Percentiles rank a stretch among this genome's conserved stretches.
phyloP scores from a whole-genome alignment of 495 filamentous ascomycete genomes.

The Clohesyomyces aquaticus region DNA sequence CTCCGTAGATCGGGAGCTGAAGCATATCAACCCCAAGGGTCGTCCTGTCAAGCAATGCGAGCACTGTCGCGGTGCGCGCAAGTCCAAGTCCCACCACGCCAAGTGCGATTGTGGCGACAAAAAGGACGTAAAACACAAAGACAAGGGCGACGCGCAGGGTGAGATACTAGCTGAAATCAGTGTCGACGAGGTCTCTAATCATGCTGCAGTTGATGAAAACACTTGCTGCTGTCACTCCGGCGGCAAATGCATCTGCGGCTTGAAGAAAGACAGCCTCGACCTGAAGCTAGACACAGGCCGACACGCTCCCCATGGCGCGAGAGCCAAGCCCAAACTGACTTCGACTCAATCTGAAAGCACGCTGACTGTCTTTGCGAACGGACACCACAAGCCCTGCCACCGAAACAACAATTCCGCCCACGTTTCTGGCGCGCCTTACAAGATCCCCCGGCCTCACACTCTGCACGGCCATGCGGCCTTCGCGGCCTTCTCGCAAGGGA shows the following conservation, averaged over 20 bases:
- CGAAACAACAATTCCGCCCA: constrained; percentile 86
- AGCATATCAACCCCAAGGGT: constrained; percentile 98
- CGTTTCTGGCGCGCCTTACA: constrained; percentile 80
- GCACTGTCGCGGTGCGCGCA: constrained; percentile 95
- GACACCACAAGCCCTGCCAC: constrained; percentile 90
- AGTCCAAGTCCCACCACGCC: constrained; percentile 92
- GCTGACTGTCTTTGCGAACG: constrained; percentile 85
- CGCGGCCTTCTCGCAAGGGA: constrained; percentile 20
- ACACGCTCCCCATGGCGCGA: constrained; percentile 55
- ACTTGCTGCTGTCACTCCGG: constrained; percentile 82
- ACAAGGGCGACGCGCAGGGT: constrained; percentile 62
- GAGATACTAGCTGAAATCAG: constrained; percentile 54
- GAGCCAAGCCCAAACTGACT: constrained; percentile 71
- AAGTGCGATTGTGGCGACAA: constrained; percentile 98
- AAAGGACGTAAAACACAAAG: constrained; percentile 54
- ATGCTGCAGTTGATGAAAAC: constrained; percentile 63
- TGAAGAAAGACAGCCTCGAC: constrained; percentile 80
- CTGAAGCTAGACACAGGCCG: constrained; percentile 75
- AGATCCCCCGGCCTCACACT: constrained; percentile 72
- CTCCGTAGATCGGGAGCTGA: constrained; percentile 78
- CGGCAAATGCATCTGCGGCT: constrained; percentile 84
- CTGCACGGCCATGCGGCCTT: constrained; percentile 57
- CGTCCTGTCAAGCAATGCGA: constrained; percentile 97
- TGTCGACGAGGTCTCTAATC: constrained; percentile 51
- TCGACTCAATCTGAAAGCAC: constrained; percentile 82